phyloP scores from a whole-genome alignment of 495 filamentous ascomycete species.

The Poronia punctata region DNA sequence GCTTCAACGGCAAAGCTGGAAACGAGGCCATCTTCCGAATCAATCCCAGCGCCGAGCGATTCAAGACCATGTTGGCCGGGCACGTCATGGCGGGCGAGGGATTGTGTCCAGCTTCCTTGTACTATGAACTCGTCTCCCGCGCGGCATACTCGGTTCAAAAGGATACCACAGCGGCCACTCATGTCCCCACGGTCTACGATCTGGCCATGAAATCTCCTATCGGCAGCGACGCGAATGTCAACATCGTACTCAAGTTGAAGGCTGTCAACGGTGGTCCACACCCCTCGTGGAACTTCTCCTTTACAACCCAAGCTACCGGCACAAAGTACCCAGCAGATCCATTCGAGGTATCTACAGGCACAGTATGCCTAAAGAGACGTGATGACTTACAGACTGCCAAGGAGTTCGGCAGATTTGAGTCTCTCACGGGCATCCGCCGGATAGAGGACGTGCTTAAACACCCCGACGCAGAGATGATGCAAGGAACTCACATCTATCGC shows the following conservation, averaged over 20 bases:
- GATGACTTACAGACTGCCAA: background rate
- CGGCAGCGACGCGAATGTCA: conserved; percentile 6
- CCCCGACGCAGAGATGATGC: conserved; percentile 12
- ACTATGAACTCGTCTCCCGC: conserved; percentile 31
- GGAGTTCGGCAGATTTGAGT: conserved; percentile 2
- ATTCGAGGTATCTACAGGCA: conserved; percentile 11
- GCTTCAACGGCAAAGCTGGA: conserved; percentile 12
- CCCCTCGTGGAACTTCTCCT: conserved; percentile 14
- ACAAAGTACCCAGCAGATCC: background rate
- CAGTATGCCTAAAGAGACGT: conserved; percentile 6
- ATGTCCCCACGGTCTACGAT: conserved; percentile 8
- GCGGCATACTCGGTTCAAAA: conserved; percentile 14
- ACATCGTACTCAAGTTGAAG: conserved; percentile 10
- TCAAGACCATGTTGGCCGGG: conserved; percentile 18
- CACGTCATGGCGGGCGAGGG: conserved; percentile 30
- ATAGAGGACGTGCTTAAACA: conserved; percentile 2
- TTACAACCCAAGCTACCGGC: conserved; percentile 6
- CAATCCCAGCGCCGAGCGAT: conserved; percentile 10
- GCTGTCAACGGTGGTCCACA: conserved; percentile 1
- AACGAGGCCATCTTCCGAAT: conserved; percentile 13
- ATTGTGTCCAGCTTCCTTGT: conserved; percentile 39
- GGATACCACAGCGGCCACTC: background rate
- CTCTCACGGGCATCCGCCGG: conserved; percentile 1
- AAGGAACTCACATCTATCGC: conserved; percentile 17
- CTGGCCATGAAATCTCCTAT: conserved; percentile 18